These are phyloP conservation scores for Candida manassasensis DNA, from an alignment of 805 yeast species.

Conservation along the genomic window DNA sequence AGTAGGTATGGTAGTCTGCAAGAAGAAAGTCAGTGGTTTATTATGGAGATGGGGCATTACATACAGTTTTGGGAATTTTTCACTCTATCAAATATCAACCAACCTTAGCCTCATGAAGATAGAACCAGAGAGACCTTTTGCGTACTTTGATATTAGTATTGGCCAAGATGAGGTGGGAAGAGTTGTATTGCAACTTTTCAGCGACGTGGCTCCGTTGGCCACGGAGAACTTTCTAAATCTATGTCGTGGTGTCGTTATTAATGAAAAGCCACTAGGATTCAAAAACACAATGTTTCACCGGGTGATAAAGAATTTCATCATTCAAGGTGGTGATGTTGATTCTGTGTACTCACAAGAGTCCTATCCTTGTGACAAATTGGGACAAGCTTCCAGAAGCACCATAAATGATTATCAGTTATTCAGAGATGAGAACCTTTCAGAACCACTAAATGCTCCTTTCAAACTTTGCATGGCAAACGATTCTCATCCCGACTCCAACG, in stretches of 20 bases:
- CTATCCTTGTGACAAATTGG: constrained; percentile 1
- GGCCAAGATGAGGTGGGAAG: constrained; percentile 46
- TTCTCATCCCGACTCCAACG: constrained; percentile 45
- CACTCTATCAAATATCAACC: too few species aligned
- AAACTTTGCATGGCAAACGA: constrained; percentile 62
- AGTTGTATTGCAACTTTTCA: constrained; percentile 52
- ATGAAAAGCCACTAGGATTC: constrained; percentile 25
- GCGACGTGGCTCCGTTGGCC: constrained; percentile 53
- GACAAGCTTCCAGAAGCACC: constrained; percentile 1
- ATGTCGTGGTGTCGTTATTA: constrained; percentile 28
- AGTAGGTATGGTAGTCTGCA: too few species aligned
- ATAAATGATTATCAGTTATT: constrained; percentile 8
- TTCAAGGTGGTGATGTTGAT: constrained; percentile 61
- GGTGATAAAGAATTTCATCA: constrained; percentile 62
- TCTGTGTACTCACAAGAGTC: constrained; percentile 3
- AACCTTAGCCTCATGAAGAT: too few species aligned
- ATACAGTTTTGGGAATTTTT: not conserved
- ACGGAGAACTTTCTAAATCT: constrained; percentile 46
- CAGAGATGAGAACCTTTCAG: constrained; percentile 53
- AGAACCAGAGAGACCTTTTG: constrained; percentile 23
- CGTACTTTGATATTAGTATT: constrained; percentile 51
- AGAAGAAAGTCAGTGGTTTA: too few species aligned
- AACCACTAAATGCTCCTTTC: constrained; percentile 42
- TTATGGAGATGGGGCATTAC: not conserved
- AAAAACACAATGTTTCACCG: constrained; percentile 53